Evolutionary conservation across 371 early-diverging fungal genomes (phyloP).

Genomic region (Sporodiniella umbellata): DNA sequence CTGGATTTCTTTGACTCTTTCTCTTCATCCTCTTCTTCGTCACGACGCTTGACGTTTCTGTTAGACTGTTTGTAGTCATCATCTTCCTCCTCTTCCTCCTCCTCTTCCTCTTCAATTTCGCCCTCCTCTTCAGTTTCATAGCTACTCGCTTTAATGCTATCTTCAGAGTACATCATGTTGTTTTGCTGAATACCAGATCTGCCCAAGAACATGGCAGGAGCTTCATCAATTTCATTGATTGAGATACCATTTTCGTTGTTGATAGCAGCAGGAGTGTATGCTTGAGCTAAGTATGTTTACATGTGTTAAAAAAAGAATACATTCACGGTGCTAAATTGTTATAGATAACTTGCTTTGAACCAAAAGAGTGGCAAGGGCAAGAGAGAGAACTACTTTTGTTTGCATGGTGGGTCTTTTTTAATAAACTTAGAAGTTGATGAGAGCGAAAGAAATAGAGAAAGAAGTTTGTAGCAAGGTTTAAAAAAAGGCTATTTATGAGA

Average conservation of each 20-base stretch:
- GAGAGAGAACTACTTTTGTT: constrained; percentile 12
- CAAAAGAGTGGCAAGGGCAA: constrained; percentile 15
- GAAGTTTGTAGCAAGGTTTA: neutral
- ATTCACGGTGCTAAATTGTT: neutral
- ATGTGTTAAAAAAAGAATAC: neutral
- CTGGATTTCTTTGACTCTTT: too few relatives aligned
- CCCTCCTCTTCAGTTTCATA: constrained; percentile 1
- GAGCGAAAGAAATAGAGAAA: constrained; percentile 3
- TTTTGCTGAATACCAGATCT: too few relatives aligned
- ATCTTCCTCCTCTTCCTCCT: neutral
- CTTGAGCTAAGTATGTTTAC: neutral
- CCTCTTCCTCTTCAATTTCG: neutral
- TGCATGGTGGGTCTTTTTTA: constrained; percentile 10
- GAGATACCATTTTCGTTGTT: neutral
- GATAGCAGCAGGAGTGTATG: neutral
- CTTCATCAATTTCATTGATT: too few relatives aligned
- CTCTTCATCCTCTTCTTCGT: neutral
- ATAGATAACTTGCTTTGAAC: constrained; percentile 7
- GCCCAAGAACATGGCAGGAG: too few relatives aligned
- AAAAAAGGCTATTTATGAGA: neutral
- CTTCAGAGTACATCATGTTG: neutral
- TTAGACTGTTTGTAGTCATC: neutral
- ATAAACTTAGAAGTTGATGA: too few relatives aligned
- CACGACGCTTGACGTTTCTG: too few relatives aligned
- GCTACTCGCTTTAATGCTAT: neutral